Base-by-base conservation (phyloP, 1,284 basidiomycete genomes). In the Leccinum subfulvum region DNA sequence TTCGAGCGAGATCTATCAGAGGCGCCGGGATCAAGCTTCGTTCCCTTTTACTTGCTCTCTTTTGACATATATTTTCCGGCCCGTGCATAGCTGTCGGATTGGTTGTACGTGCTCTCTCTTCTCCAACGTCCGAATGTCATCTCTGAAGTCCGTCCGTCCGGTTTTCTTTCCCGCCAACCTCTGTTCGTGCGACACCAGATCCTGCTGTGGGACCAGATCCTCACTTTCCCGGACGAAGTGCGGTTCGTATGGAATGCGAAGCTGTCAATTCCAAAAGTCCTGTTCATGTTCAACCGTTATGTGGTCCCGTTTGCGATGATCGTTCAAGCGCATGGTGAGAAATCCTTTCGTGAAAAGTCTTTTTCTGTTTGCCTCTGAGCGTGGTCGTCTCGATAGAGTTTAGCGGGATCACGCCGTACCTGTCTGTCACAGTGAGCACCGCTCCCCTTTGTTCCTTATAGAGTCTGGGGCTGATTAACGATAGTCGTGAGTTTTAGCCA, bases 221-320 rank as follows among this genome's bases (percentile, higher is more conserved):
- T 84, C 53, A 80, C 81, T 0, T 72, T 84, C 21, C 69, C 72
- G 18, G 79, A 81, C 33, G 83, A 84, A 69, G 74, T 82, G 16
- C 64, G 74, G 59, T 69, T 79, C 33, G 75, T 84, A 21, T 84
- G 83, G 83, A 75, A 69, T 8, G 80, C 81, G 0, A 76, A 65
- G 57, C 70, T 72, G 37, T 78, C 78, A 1, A 64, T 75, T 10
- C 75, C 80, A 3, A 84, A 84, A 61, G 65, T 76, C 49, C 65
- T 80, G 4, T 84, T 83, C 68, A 69, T 84, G 37, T 64, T 80
- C 41, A 76, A 81, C 37, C 81, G 83, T 14, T 84, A 84, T 64
- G 56, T 72, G n/a, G 79, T 84, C 7, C 78, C 81, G 3, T 58
- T 67, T 3, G 71, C 70, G 4, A 74, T 83, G 60, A 64, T 80